A percentile compares a stretch with the other conserved stretches of the same genome.
Conservation (phyloP, 257 asterid species). For the Osmanthus fragrans region DNA sequence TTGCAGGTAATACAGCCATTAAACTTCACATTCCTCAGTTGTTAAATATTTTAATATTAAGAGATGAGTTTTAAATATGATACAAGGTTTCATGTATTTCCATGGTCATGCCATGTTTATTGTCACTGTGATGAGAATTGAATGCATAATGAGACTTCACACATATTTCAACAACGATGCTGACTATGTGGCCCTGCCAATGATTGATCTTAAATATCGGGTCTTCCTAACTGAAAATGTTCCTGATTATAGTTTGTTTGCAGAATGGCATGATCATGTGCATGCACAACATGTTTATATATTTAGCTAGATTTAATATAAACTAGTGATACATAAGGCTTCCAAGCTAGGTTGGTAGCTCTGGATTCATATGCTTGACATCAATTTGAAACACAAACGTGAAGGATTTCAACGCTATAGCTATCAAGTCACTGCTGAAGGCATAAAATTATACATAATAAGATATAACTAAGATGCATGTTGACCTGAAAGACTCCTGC, state of each 20-base stretch:
- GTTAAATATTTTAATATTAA: background rate
- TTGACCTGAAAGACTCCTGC: conserved; percentile 15
- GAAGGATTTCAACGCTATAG: background rate
- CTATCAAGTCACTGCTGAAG: conserved; percentile 7
- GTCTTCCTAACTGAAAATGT: no score
- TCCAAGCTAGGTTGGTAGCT: background rate
- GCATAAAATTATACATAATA: conserved; percentile 3
- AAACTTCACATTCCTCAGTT: background rate
- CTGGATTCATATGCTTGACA: background rate
- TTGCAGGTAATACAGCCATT: background rate
- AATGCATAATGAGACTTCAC: background rate
- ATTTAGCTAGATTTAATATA: background rate
- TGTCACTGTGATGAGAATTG: background rate
- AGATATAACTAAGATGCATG: conserved; percentile 10
- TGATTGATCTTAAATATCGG: no score
- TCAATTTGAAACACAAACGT: background rate
- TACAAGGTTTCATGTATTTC: background rate
- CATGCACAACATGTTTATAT: no score
- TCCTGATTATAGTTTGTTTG: no score
- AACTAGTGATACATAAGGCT: background rate
- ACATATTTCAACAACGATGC: background rate
- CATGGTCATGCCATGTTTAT: background rate
- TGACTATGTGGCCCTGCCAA: no score
- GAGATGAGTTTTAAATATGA: background rate
- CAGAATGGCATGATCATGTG: no score